A percentile compares a stretch with the other conserved stretches of the same genome.
These are phyloP conservation scores for Inga laurina DNA, from an alignment of 306 rosid species.

Conservation along the genomic window DNA sequence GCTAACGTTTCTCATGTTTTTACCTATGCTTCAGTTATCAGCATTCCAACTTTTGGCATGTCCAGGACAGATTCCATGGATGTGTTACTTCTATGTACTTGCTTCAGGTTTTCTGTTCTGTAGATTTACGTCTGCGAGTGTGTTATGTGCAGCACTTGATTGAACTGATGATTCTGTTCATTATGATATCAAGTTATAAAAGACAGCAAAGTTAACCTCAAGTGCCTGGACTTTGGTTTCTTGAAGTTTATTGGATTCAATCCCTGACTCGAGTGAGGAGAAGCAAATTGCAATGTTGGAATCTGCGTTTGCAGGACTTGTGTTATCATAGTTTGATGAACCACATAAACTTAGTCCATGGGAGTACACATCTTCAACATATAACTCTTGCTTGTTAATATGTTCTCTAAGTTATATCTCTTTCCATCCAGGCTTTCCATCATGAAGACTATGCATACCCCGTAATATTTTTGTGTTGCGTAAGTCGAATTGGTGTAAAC, in stretches of 20 bases:
- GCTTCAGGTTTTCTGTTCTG: constrained; percentile 12
- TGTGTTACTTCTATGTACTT: constrained; percentile 1
- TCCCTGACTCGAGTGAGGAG: constrained; percentile 47
- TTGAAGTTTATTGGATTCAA: constrained; percentile 42
- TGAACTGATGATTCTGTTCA: background rate
- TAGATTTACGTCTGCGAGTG: constrained; percentile 12
- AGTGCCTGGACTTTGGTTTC: background rate
- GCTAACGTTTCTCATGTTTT: background rate
- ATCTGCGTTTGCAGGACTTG: background rate
- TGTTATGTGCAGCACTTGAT: constrained; percentile 10
- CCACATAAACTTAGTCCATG: background rate
- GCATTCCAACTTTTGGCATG: background rate
- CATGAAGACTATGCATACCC: background rate
- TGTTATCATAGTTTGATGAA: background rate
- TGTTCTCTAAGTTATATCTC: background rate
- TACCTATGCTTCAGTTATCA: constrained; percentile 4
- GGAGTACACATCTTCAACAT: background rate
- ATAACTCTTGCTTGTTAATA: background rate
- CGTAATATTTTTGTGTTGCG: background rate
- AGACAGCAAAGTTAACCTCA: background rate
- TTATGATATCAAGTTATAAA: constrained; percentile 1
- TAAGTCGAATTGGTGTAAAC: background rate
- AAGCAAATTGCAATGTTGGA: constrained; percentile 55
- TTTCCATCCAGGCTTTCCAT: background rate
- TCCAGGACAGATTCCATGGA: constrained; percentile 24